Evolutionary conservation across 371 early-diverging fungal genomes (phyloP), one percentile per base, ranked within the genome.

Genomic region (Mucor sp.): DNA sequence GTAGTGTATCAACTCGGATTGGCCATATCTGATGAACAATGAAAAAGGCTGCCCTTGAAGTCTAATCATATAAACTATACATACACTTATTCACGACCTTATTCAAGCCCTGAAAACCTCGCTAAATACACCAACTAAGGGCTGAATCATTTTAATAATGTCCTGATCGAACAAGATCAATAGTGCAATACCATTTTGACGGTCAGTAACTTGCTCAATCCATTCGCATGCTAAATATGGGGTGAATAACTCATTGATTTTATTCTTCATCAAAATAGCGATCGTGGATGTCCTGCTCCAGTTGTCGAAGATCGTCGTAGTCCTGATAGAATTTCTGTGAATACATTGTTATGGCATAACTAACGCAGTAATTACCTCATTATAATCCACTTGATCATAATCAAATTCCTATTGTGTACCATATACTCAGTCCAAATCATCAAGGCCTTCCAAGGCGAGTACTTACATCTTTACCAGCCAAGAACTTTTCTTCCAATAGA

Each of bases 391-490:
- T 23, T 60, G 33, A 23, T 56, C 66, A 58, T 85, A 80, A 69
- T 82, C 78, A 53, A 84, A 83, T 28, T 68, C 68, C 63, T 68
- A 41, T 4, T 11, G 19, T 2, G 11, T 15, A 27, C 17, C 17
- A 6, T 11, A 14, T 14, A 6, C 15, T 53, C 3, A 67, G 63
- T 78, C 70, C 33, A 76, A 74, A 28, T 15, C 12, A 7, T 21
- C 23, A 14, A 43, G 44, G 19, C 1, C 17, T 35, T 33, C 6
- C n/a, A 4, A 1, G 19, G 63, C 9, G 11, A 15, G 6, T 19
- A 65, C 81, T 69, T 73, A 82, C 83, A 68, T 85, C 86, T 65
- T 77, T 67, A 15, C 86, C 86, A 19, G 71, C 73, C 19, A 85
- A 58, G 50, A 82, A 85, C 17, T 74, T 75, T 35, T 80, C 83